Evolutionary conservation across 495 filamentous ascomycete genomes (phyloP), one percentile per base, ranked within the genome.

Genomic region (Bathelium albidoporum): DNA sequence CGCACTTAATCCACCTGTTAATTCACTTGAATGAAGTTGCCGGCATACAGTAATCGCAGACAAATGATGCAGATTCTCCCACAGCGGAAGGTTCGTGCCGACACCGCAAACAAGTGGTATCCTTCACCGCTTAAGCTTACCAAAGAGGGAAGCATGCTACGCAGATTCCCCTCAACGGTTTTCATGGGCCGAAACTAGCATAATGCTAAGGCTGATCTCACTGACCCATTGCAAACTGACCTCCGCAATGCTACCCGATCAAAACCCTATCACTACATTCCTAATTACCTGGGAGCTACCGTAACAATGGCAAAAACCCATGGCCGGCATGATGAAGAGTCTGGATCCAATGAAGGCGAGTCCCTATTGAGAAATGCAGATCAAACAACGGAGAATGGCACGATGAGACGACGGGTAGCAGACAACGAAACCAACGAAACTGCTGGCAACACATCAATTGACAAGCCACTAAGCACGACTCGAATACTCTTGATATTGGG

Each of bases 401-500:
- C 64, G 18, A 58, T 72, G 28, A 66, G 68, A 49, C 60, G 65
- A 10, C 68, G 65, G 49, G 62, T 55, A 12, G 68, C 60, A 26
- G 58, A 65, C 24, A 59, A 68, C 58, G 64, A n/a, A 24, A 60
- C 59, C 2, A 62, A 68, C 32, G 49, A 67, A 10, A 64, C 66
- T 22, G 68, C 53, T 29, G 59, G 61, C 14, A 24, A 55, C 31
- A 61, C 58, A 14, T 70, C 72, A 1, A 59, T 84, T 4, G 66
- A 69, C 12, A 70, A 79, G 14, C 76, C 83, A 59, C 66, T 80
- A n/a, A 76, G 76, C 16, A 75, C 78, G 12, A 67, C 73, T 28
- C 70, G 77, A 63, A 73, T 84, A 3, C 68, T 75, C 65, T 65
- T 84, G 16, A 84, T 81, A 55, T 77, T 89, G 34, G 73, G 73